Evolutionary conservation across 2,329 filamentous ascomycete genomes (phyloP).

Genomic region (Pseudonectria buxi): DNA sequence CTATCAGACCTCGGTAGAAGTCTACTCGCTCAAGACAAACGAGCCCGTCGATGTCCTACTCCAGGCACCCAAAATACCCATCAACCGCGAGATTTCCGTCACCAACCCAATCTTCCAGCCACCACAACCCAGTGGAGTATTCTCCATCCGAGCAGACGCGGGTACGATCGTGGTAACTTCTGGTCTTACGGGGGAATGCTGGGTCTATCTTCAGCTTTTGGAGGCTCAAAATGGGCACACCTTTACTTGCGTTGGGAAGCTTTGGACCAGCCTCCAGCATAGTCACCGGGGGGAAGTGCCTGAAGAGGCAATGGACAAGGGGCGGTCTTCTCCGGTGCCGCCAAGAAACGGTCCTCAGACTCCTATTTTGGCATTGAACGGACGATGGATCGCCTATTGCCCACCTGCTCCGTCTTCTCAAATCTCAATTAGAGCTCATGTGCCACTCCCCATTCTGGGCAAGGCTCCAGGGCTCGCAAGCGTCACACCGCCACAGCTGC

Average conservation of each 20-base stretch:
- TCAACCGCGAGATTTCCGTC: constrained; percentile 48
- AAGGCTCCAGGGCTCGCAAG: constrained; percentile 51
- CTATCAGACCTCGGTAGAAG: constrained; percentile 82
- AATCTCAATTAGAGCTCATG: constrained; percentile 60
- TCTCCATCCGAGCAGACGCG: constrained; percentile 66
- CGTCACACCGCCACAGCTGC: constrained; percentile 62
- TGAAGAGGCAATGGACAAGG: constrained; percentile 38
- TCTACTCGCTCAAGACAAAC: constrained; percentile 78
- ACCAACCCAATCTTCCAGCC: constrained; percentile 59
- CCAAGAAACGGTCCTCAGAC: constrained; percentile 43
- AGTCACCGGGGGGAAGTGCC: constrained; percentile 40
- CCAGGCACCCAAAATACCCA: constrained; percentile 55
- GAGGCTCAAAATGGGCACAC: constrained; percentile 35
- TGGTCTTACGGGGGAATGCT: constrained; percentile 79
- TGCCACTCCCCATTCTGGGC: constrained; percentile 49
- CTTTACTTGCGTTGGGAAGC: constrained; percentile 71
- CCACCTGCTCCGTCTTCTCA: constrained; percentile 66
- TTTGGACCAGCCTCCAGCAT: constrained; percentile 82
- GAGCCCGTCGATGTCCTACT: constrained; percentile 67
- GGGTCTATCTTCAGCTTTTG: constrained; percentile 57
- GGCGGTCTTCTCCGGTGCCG: constrained; percentile 28
- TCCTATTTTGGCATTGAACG: constrained; percentile 62
- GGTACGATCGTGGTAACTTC: constrained; percentile 70
- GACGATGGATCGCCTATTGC: constrained; percentile 72
- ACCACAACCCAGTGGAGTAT: constrained; percentile 63